Base-by-base conservation (phyloP, 805 yeast species). In the Wickerhamomyces xylosicus region DNA sequence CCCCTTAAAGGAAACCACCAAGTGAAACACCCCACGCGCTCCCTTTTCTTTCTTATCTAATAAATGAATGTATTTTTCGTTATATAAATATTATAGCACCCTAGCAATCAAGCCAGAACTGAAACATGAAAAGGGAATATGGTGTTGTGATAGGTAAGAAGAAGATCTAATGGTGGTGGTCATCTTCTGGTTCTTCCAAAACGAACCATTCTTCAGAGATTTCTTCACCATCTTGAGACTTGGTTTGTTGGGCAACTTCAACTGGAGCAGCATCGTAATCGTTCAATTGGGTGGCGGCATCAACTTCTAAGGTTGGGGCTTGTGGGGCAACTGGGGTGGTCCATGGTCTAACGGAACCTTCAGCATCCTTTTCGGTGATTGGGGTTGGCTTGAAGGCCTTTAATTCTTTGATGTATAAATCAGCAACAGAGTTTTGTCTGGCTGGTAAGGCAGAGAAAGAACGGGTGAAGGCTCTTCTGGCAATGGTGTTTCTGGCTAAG, bases 321-420 rank as follows among this genome's bases (percentile, higher is more conserved):
- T 74, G 61, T 53, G 97, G 95, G 50, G 86, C 74, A 46, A 72
- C 62, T 54, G 97, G 97, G 47, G 77, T 67, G 45, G 70, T 63
- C 92, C 95, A 92, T 53, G 83, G 76, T 66, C 81, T 78, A 51
- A 87, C 90, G 48, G 80, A 72, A 47, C 77, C 73, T 55, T 79
- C 86, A 46, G 90, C 80, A 50, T 84, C 95, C 49, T 74, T 69
- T 43, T 83, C 76, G 42, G 82, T 65, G 40, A 80, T 59, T 44
- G 86, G 77, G 43, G 80, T 74, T 59, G 95, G 89, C 72, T 87
- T 86, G 78, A 85, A 89, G 46, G 77, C 76, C 69, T 80, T 85
- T 65, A 92, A 70, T 65, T 89, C 95, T 62, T 74, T 77, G 58
- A 90, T 66, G 71, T 89, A 89, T 52, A 89, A 74, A 50, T 89